These are phyloP conservation scores for Hyphodiscus hymeniophilus DNA, from an alignment of 495 filamentous ascomycete genomes.

Conservation along the genomic window DNA sequence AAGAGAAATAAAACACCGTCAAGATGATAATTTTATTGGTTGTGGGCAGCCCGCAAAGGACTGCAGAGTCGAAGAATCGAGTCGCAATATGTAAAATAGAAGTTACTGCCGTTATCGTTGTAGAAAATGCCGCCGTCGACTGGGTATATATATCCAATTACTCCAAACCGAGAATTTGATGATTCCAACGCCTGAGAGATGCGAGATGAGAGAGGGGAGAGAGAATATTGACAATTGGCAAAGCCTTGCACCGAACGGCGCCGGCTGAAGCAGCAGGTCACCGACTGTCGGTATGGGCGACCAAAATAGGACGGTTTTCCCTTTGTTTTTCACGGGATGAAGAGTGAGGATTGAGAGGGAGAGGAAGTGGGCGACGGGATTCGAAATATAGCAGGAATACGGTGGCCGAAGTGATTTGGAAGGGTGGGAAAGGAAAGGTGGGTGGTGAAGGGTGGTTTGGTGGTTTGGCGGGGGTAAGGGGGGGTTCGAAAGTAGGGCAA, in stretches of 20 bases:
- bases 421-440: neutral
- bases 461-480: too few relatives aligned
- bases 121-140: slow-evolving; percentile 11
- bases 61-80: slow-evolving; percentile 24
- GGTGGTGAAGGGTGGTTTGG: neutral
- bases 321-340: slow-evolving; percentile 9
- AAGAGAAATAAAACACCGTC: slow-evolving; percentile 19
- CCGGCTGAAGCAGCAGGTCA: slow-evolving; percentile 22
- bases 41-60: slow-evolving; percentile 20
- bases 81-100: slow-evolving; percentile 14
- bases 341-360: slow-evolving; percentile 10
- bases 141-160: slow-evolving; percentile 22
- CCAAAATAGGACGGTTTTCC: slow-evolving; percentile 19
- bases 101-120: neutral
- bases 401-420: slow-evolving; percentile 8
- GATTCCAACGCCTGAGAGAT: slow-evolving; percentile 17
- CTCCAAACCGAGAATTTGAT: slow-evolving; percentile 15
- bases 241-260: slow-evolving; percentile 26
- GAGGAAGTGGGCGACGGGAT: slow-evolving; percentile 16
- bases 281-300: slow-evolving; percentile 22
- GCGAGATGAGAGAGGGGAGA: slow-evolving; percentile 5
- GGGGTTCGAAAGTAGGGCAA: neutral
- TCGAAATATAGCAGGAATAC: slow-evolving; percentile 19
- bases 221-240: neutral
- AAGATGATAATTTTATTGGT: slow-evolving; percentile 17